Percentiles rank a stretch among this genome's conserved stretches.
These are phyloP conservation scores for Saccharomycopsis sp. DNA, from an alignment of 805 yeast genomes.

Conservation along the genomic window DNA sequence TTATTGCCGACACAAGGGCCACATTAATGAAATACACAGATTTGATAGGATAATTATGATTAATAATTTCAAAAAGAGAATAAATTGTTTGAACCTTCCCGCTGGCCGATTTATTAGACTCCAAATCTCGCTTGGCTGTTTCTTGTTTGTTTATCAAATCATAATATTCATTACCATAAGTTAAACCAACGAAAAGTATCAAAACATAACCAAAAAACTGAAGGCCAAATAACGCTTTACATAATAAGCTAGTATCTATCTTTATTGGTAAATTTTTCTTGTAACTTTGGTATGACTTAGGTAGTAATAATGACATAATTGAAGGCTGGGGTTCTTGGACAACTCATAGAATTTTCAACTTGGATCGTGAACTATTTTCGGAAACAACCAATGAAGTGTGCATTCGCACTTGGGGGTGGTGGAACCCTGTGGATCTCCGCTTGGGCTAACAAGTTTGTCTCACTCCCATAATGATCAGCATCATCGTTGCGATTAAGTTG, in stretches of 20 bases:
- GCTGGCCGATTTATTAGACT: neutral
- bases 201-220: conserved; percentile 7
- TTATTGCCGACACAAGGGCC: conserved; percentile 13
- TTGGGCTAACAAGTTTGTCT: too few species aligned
- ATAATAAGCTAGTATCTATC: conserved; percentile 7
- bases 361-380: too few species aligned
- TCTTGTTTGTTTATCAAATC: conserved; percentile 5
- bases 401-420: too few species aligned
- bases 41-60: conserved; percentile 13
- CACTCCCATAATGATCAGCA: too few species aligned
- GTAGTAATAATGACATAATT: neutral
- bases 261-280: conserved; percentile 5
- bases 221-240: neutral
- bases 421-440: too few species aligned
- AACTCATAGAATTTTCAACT: too few species aligned
- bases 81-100: conserved; percentile 9
- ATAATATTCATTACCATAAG: conserved; percentile 6
- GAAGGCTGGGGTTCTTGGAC: too few species aligned
- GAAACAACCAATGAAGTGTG: too few species aligned
- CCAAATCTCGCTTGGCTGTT: neutral
- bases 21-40: conserved; percentile 9
- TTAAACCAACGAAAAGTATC: conserved; percentile 4
- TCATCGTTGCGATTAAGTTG: too few species aligned
- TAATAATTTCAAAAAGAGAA: conserved; percentile 20
- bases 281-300: conserved; percentile 6